These are phyloP conservation scores for Trichosporon sp. DNA, from an alignment of 1,284 basidiomycete genomes.

Conservation along the genomic window DNA sequence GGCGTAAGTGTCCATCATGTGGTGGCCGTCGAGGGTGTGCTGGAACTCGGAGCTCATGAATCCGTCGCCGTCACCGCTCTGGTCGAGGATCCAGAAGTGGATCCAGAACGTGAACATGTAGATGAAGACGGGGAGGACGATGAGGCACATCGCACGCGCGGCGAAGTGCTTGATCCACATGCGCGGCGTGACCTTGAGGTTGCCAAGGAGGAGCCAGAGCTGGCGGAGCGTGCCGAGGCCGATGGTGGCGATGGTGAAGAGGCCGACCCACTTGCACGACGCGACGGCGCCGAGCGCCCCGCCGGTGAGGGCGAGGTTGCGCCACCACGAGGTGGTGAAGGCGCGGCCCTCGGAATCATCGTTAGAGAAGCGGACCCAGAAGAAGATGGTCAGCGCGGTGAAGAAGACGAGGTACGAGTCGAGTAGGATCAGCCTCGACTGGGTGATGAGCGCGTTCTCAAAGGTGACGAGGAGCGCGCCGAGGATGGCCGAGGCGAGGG, in stretches of 20 bases:
- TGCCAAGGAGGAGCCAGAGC: slow-evolving; percentile 86
- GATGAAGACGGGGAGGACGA: slow-evolving; percentile 74
- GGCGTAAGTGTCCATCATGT: slow-evolving; percentile 90
- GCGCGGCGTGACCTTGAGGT: slow-evolving; percentile 70
- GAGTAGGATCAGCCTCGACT: slow-evolving; percentile 93
- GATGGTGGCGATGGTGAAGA: slow-evolving; percentile 96
- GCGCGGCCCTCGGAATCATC: slow-evolving; percentile 65
- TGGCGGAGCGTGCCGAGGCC: slow-evolving; percentile 80
- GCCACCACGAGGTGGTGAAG: slow-evolving; percentile 88
- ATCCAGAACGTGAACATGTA: slow-evolving; percentile 96
- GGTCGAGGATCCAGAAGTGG: slow-evolving; percentile 83
- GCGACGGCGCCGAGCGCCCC: slow-evolving; percentile 84
- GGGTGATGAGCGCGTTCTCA: slow-evolving; percentile 92
- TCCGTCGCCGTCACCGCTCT: slow-evolving; percentile 91
- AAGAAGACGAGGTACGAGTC: slow-evolving; percentile 98
- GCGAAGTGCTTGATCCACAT: slow-evolving; percentile 78
- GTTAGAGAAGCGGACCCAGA: slow-evolving; percentile 87
- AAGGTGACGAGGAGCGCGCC: slow-evolving; percentile 88
- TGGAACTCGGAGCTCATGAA: slow-evolving; percentile 99
- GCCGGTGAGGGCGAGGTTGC: slow-evolving; percentile 83
- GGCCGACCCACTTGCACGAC: slow-evolving; percentile 96
- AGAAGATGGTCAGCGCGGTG: slow-evolving; percentile 80
- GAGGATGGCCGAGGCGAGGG: slow-evolving; percentile 82
- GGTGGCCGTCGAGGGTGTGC: slow-evolving; percentile 84
- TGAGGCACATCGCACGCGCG: slow-evolving; percentile 83